Conservation (phyloP, 2,329 filamentous ascomycete species). For the Microdochium paspali region DNA sequence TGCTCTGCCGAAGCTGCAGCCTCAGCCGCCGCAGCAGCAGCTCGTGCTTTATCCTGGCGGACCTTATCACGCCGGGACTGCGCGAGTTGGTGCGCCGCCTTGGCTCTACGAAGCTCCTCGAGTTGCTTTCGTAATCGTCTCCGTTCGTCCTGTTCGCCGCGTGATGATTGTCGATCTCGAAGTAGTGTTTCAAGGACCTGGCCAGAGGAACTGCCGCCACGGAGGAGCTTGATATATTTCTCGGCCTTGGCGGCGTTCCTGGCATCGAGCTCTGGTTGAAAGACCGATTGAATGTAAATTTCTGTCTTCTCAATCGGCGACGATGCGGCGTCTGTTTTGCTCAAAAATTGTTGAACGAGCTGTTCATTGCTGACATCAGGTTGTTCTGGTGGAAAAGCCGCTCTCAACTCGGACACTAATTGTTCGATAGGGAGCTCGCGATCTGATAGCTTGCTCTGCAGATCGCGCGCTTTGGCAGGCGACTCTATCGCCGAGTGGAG, state of each 20-base stretch:
- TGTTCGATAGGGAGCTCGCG: slow-evolving; percentile 13
- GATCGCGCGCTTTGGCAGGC: slow-evolving; percentile 10
- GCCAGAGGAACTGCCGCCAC: slow-evolving; percentile 15
- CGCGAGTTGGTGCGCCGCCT: slow-evolving; percentile 26
- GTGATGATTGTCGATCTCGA: slow-evolving; percentile 19
- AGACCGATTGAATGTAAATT: slow-evolving; percentile 31
- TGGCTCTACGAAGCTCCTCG: slow-evolving; percentile 37
- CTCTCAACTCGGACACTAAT: slow-evolving; percentile 15
- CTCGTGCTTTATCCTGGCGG: slow-evolving; percentile 31
- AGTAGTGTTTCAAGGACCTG: slow-evolving; percentile 19
- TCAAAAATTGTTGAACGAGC: slow-evolving; percentile 19
- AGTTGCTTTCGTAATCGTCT: slow-evolving; percentile 26
- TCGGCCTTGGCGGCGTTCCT: slow-evolving; percentile 16
- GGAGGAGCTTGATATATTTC: slow-evolving; percentile 29
- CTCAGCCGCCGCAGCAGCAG: slow-evolving; percentile 22
- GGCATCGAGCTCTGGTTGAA: slow-evolving; percentile 25
- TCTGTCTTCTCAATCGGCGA: slow-evolving; percentile 22
- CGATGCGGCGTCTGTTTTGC: slow-evolving; percentile 20
- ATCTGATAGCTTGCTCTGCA: slow-evolving; percentile 18
- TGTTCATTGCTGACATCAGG: slow-evolving; percentile 10
- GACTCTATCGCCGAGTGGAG: slow-evolving; percentile 15
- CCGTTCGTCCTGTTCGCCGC: slow-evolving; percentile 22
- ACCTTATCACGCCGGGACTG: slow-evolving; percentile 19
- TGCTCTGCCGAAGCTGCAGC: slow-evolving; percentile 14
- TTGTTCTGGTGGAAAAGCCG: slow-evolving; percentile 9